These are phyloP conservation scores for Phoma herbarum DNA, from an alignment of 2,329 filamentous ascomycete species.

Conservation along the genomic window DNA sequence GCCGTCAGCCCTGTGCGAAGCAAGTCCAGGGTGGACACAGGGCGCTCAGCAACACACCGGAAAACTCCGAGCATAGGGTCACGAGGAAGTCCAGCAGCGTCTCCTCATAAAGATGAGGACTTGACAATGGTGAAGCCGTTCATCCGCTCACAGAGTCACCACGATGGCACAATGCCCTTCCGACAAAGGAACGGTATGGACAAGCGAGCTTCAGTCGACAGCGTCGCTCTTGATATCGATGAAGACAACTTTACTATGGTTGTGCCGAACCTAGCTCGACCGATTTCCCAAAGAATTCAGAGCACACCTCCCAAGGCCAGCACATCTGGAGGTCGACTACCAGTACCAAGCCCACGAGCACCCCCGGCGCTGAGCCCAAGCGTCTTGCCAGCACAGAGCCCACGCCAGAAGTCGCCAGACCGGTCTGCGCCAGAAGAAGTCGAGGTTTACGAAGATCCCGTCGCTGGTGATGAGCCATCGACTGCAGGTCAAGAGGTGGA, in stretches of 20 bases:
- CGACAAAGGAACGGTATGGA: slow-evolving; percentile 51
- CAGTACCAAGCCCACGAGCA: slow-evolving; percentile 39
- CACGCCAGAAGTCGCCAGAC: slow-evolving; percentile 45
- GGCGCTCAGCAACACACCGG: slow-evolving; percentile 31
- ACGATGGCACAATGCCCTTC: slow-evolving; percentile 45
- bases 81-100: slow-evolving; percentile 45
- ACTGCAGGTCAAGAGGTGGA: slow-evolving; percentile 43
- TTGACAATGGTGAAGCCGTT: slow-evolving; percentile 59
- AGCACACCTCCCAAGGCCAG: slow-evolving; percentile 46
- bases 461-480: slow-evolving; percentile 50
- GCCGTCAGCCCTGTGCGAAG: slow-evolving; percentile 48
- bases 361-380: slow-evolving; percentile 42
- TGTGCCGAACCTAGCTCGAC: slow-evolving; percentile 53
- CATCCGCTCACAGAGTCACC: slow-evolving; percentile 45
- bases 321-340: slow-evolving; percentile 36
- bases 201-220: slow-evolving; percentile 53
- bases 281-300: slow-evolving; percentile 39
- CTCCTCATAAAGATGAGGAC: slow-evolving; percentile 56
- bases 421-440: slow-evolving; percentile 53
- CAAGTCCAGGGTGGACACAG: slow-evolving; percentile 48
- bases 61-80: slow-evolving; percentile 43
- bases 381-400: slow-evolving; percentile 37
- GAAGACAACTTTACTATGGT: slow-evolving; percentile 63
- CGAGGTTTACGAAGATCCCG: slow-evolving; percentile 64
- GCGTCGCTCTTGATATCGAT: slow-evolving; percentile 45